Conservation (phyloP, 2,329 filamentous ascomycete genomes). For the Hirsutella rhossiliensis region DNA sequence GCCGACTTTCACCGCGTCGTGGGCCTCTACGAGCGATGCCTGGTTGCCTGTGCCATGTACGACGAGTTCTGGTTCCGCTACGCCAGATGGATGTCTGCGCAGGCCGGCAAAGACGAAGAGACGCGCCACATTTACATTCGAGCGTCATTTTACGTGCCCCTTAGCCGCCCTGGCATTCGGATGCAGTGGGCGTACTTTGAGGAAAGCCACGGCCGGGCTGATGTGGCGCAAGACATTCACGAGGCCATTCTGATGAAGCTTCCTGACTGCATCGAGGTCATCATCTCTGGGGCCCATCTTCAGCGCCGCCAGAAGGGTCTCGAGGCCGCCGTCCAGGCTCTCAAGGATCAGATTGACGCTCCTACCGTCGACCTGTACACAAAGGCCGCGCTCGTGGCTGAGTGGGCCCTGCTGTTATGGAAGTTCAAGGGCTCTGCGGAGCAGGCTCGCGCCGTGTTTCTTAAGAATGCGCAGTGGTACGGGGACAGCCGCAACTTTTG, state of each 20-base stretch:
- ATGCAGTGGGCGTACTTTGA: constrained; percentile 93
- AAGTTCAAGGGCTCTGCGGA: constrained; percentile 71
- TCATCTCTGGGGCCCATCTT: constrained; percentile 78
- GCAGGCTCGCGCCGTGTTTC: constrained; percentile 73
- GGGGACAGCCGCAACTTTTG: constrained; percentile 81
- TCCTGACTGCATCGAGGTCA: constrained; percentile 76
- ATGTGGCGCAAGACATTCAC: constrained; percentile 76
- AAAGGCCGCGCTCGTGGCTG: constrained; percentile 76
- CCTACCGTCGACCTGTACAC: constrained; percentile 61
- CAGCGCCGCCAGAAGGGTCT: constrained; percentile 73
- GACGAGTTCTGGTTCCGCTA: constrained; percentile 99
- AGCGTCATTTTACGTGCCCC: constrained; percentile 79
- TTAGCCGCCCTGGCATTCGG: constrained; percentile 71
- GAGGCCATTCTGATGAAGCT: constrained; percentile 63
- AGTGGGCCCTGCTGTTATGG: constrained; percentile 82
- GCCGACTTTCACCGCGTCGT: constrained; percentile 63
- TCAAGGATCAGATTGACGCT: constrained; percentile 69
- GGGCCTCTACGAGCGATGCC: constrained; percentile 85
- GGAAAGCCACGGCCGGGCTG: constrained; percentile 65
- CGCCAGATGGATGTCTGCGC: constrained; percentile 80
- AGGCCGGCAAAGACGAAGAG: constrained; percentile 74
- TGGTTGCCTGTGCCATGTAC: constrained; percentile 88
- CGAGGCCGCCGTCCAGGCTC: constrained; percentile 72
- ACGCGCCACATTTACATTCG: constrained; percentile 85
- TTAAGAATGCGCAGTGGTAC: constrained; percentile 73